Base-by-base conservation (phyloP, 176 grass and related monocot species). In the Pharus latifolius region DNA sequence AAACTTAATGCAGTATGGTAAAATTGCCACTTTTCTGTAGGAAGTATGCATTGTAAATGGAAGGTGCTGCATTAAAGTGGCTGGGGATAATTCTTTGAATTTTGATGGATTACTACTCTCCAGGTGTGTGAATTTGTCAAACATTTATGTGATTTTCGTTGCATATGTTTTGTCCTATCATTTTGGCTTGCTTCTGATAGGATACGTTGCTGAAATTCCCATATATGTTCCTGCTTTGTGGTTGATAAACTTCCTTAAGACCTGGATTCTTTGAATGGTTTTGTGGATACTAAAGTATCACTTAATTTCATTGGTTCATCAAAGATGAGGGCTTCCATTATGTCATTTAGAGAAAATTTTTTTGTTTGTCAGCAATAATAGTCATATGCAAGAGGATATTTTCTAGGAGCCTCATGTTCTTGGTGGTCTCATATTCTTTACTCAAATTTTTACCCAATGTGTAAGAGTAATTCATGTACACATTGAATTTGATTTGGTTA, bases 31-130 rank as follows among this genome's bases (percentile, higher is more conserved):
- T 84, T 87, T 72, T 65, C 28, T 82, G 15, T 60, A 92, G 89
- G 84, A 92, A 84, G 69, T 88, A 73, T 88, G 81, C 78, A 81
- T 58, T 67, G 78, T 84, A 82, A 92, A 88, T 82, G 89, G 84
- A 51, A 78, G 89, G 71, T 88, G 84, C 74, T 92, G 89, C 52
- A 70, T 92, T 29, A 84, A 79, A 72, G 60, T 77, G 57, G 67
- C 75, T 13, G 51, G 57, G 32, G 59, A 75, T 63, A 68, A 78
- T 12, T 80, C 70, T 33, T 64, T 45, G 7, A 44, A 3, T 54
- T 84, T 92, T 50, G 63, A 84, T 38, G 89, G 89, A 63, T 53
- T 88, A 75, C 72, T 92, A 34, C 70, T 92, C 37, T 84, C 89
- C 69, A 92, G 89, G 89, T 92, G n/a, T 67, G 43, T 40, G 42